Evolutionary conservation across 108 stramenopile species (phyloP).

Genomic region (Cyclotella cryptica): DNA sequence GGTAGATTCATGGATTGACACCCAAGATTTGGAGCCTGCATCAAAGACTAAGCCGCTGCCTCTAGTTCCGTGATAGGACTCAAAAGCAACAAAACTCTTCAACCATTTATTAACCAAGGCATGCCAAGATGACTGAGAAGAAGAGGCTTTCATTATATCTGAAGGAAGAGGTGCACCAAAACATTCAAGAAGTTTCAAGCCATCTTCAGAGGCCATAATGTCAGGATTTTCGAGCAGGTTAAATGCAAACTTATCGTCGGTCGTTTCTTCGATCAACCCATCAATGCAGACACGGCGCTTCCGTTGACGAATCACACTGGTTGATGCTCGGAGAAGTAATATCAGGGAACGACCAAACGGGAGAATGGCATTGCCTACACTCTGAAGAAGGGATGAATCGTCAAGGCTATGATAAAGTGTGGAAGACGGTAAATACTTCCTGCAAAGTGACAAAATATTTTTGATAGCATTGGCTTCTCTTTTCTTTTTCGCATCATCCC

Average conservation of each 20-base stretch:
- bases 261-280: slow-evolving; percentile 14
- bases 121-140: slow-evolving; percentile 49
- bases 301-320: slow-evolving; percentile 59
- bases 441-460: slow-evolving; percentile 55
- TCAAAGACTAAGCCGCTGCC: slow-evolving; percentile 61
- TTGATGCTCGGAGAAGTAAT: slow-evolving; percentile 76
- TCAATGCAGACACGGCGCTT: slow-evolving; percentile 33
- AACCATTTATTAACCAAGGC: slow-evolving; percentile 74
- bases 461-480: slow-evolving; percentile 60
- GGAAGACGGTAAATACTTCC: slow-evolving; percentile 26
- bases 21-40: slow-evolving; percentile 37
- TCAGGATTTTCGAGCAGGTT: slow-evolving; percentile 60
- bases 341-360: slow-evolving; percentile 82
- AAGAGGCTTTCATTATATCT: slow-evolving; percentile 39
- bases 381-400: slow-evolving; percentile 53
- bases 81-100: slow-evolving; percentile 55
- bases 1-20: background rate
- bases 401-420: slow-evolving; percentile 26
- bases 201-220: slow-evolving; percentile 77
- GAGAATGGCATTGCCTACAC: slow-evolving; percentile 74
- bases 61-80: slow-evolving; percentile 79
- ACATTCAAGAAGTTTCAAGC: slow-evolving; percentile 67
- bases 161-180: slow-evolving; percentile 83
- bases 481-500: slow-evolving; percentile 46
- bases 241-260: slow-evolving; percentile 44